Evolutionary conservation across 495 filamentous ascomycete genomes (phyloP), one percentile per base, ranked within the genome.

Genomic region (Trichoderma parareesei): DNA sequence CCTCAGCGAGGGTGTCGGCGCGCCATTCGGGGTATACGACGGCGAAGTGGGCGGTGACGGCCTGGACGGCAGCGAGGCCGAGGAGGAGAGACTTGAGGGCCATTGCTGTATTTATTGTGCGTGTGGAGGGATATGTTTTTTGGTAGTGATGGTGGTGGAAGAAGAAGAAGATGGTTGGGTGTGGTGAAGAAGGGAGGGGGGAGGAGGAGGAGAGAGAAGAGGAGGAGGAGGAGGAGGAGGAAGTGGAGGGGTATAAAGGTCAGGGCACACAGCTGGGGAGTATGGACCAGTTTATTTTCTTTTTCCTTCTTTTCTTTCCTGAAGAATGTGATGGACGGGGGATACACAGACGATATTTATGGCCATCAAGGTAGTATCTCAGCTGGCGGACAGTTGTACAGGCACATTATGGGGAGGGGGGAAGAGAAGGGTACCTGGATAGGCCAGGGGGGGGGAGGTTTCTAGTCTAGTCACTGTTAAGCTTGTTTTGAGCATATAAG

Each of bases 11-110:
- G 4, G 81, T 84, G 67, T 85, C 72, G 38, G 76, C 79, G 41
- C 86, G 81, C 85, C 82, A 85, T 16, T 70, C 60, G 4, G 86
- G 86, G 69, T 86, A 87, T 2, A 76, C 68, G 69, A 88, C 67
- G 5, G 64, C 68, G 76, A 87, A 88, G 71, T 89, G 86, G 14
- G 84, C 86, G 43, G 78, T 74, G 41, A 76, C 78, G 33, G 79
- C 65, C 16, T 73, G 66, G 20, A 72, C 75, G 33, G 67, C 57
- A 44, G 72, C 67, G 57, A 80, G 65, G 55, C 78, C 48, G 46
- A 72, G n/a, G 66, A 80, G 48, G 60, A 71, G 20, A 41, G 57
- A 33, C 49, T 49, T 33, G 65, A 69, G 61, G 42, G 68, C 67
- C 73, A 79, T 81, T 37, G 64, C 75, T 53, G 13, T 27, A 1